phyloP scores from a whole-genome alignment of 129 eudicot genomes.

The Flaveria ramosissima region DNA sequence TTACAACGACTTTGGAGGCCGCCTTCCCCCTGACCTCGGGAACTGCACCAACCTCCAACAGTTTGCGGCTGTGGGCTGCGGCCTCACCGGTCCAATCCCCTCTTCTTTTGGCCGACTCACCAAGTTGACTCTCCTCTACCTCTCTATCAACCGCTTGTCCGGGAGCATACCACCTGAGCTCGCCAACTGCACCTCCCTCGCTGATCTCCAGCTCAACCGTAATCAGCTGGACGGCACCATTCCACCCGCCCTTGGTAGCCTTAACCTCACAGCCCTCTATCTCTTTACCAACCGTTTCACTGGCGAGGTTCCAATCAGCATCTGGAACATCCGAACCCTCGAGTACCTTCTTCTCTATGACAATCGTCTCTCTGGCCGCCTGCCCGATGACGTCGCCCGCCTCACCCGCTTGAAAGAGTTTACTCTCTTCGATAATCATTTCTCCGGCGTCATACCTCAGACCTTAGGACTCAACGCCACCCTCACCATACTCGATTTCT shows the following conservation, averaged over 20 bases:
- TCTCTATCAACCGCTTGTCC: slow-evolving; percentile 53
- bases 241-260: slow-evolving; percentile 66
- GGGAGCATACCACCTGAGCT: slow-evolving; percentile 75
- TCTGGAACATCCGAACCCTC: slow-evolving; percentile 68
- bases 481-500: slow-evolving; percentile 57
- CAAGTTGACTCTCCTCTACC: slow-evolving; percentile 47
- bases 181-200: slow-evolving; percentile 58
- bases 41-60: slow-evolving; percentile 55
- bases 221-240: slow-evolving; percentile 65
- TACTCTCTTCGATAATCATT: slow-evolving; percentile 52
- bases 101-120: slow-evolving; percentile 62
- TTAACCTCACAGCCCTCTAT: slow-evolving; percentile 41
- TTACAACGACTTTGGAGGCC: slow-evolving; percentile 46
- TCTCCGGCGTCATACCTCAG: slow-evolving; percentile 74
- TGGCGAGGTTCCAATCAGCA: slow-evolving; percentile 66
- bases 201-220: slow-evolving; percentile 42
- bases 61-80: slow-evolving; percentile 47
- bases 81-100: slow-evolving; percentile 68
- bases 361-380: slow-evolving; percentile 60
- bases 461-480: slow-evolving; percentile 66
- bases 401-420: slow-evolving; percentile 48
- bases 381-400: slow-evolving; percentile 56
- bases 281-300: slow-evolving; percentile 56
- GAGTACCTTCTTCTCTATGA: slow-evolving; percentile 53
- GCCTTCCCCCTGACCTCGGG: slow-evolving; percentile 63